Evolutionary conservation across 257 asterid species (phyloP).

Genomic region (Phtheirospermum japonicum): DNA sequence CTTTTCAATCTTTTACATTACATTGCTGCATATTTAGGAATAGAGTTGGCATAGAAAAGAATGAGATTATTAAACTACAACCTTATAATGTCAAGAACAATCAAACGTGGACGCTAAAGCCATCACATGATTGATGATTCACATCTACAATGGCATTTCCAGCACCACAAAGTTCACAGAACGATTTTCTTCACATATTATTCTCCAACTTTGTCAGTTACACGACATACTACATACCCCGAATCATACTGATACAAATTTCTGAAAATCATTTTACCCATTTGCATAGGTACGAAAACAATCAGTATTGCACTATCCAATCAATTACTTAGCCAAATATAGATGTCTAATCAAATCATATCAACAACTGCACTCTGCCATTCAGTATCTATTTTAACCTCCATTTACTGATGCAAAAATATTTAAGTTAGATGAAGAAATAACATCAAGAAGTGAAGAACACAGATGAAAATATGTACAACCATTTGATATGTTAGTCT

Average conservation of each 20-base stretch:
- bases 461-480: slow-evolving; percentile 16
- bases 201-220: not conserved
- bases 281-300: slow-evolving; percentile 6
- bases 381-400: slow-evolving; percentile 9
- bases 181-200: not conserved
- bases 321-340: slow-evolving; percentile 10
- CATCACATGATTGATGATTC: not conserved
- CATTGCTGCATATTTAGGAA: not conserved
- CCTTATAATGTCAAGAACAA: slow-evolving; percentile 16
- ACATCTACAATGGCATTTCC: slow-evolving; percentile 3
- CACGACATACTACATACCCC: not conserved
- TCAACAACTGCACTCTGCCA: slow-evolving; percentile 2
- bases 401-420: not conserved
- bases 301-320: slow-evolving; percentile 8
- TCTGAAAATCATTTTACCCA: not conserved
- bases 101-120: slow-evolving; percentile 3
- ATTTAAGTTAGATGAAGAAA: slow-evolving; percentile 4
- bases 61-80: not conserved
- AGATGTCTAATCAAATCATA: slow-evolving; percentile 9
- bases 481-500: slow-evolving; percentile 14
- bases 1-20: not conserved
- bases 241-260: slow-evolving; percentile 3
- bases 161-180: slow-evolving; percentile 12
- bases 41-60: not conserved
- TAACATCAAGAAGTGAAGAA: slow-evolving; percentile 18